Conservation (phyloP, 129 eudicot genomes). For the Ambrosia trifida region DNA sequence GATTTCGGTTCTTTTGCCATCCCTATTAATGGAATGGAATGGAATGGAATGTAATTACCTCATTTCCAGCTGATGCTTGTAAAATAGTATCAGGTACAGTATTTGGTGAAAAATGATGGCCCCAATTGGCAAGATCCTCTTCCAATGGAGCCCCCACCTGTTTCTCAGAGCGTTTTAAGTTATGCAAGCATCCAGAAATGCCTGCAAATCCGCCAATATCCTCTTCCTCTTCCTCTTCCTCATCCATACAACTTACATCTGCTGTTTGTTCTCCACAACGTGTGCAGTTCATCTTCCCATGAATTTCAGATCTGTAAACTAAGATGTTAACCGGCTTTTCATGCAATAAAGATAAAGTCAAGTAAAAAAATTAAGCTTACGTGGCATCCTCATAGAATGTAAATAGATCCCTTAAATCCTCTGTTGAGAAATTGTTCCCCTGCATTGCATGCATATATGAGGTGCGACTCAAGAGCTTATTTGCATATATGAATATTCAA, state of each 20-base stretch:
- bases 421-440: conserved; percentile 84
- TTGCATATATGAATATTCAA: conserved; percentile 9
- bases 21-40: not conserved
- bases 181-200: conserved; percentile 83
- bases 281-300: conserved; percentile 80
- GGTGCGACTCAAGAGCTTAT: conserved; percentile 16
- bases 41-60: conserved; percentile 45
- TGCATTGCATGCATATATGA: conserved; percentile 33
- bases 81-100: conserved; percentile 86
- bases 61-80: conserved; percentile 97
- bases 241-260: conserved; percentile 31
- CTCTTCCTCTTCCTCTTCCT: conserved; percentile 56
- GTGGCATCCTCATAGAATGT: conserved; percentile 69
- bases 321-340: conserved; percentile 3
- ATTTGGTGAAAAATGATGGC: conserved; percentile 72
- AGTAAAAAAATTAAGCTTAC: conserved; percentile 31
- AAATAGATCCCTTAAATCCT: conserved; percentile 93
- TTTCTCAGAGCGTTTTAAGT: conserved; percentile 68
- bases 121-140: conserved; percentile 97
- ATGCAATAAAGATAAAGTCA: conserved; percentile 3
- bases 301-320: conserved; percentile 80
- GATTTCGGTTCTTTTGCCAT: too few species aligned
- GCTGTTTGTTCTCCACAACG: conserved; percentile 58
- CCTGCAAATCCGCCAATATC: conserved; percentile 96
- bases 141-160: conserved; percentile 94